Evolutionary conservation across 495 filamentous ascomycete genomes (phyloP), one percentile per base, ranked within the genome.

Genomic region (Talaromyces adpressus): DNA sequence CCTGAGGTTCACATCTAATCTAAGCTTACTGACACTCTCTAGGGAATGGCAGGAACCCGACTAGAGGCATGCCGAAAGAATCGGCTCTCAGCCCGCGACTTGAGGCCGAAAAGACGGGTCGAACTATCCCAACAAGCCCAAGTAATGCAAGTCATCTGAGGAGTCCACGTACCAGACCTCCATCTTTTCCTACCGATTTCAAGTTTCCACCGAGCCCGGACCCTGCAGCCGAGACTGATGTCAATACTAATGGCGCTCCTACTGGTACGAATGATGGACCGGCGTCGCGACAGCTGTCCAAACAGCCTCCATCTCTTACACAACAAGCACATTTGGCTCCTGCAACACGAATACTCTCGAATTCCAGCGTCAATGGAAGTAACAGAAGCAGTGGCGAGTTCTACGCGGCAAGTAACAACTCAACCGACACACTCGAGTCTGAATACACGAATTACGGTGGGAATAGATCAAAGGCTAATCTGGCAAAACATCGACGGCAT

Each of bases 361-460:
- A 86, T 29, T 84, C 86, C 25, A 93, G 89, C 63, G 71, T 82
- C 41, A 82, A 79, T 72, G 84, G 80, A 39, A 73, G 62, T 29
- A 87, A 60, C 87, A 79, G 95, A 69, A 97, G 91, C 68, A 98
- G 95, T 72, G 89, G 89, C 60, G 94, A 98, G 67, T 95, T 97
- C 66, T 97, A 95, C 71, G 92, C 92, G 4, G 76, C 91, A 65
- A 96, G 94, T 71, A 96, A 97, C 71, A 88, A 95, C 65, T 98
- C 95, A 9, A 89, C 86, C 20, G 94, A 98, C 72, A 98, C 94
- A 22, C 72, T 98, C 41, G 89, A 89, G 18, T 98, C 94, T 0
- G 94, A 98, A 75, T 95, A 97, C 71, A 83, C 89, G 53, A 82
- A 84, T 22, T 89, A 88, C 62, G 84, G 86, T 8, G 76, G 81